Conservation (phyloP, 2,329 filamentous ascomycete genomes). For the Colletotrichum lupini region DNA sequence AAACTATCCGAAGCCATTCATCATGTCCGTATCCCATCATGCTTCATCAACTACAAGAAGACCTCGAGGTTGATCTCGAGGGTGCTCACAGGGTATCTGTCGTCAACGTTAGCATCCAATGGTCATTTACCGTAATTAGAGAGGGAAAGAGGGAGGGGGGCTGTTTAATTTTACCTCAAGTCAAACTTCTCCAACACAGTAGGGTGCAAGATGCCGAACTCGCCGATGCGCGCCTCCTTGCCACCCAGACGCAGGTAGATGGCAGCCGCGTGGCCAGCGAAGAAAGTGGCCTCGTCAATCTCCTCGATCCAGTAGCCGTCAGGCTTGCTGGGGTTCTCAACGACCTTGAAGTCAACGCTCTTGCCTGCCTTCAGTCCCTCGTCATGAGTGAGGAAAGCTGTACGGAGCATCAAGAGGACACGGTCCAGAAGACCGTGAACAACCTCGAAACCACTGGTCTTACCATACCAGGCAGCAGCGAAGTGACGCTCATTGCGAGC, state of each 20-base stretch:
- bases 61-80: slow-evolving; percentile 95
- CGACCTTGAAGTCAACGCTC: slow-evolving; percentile 63
- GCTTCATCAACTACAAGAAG: slow-evolving; percentile 73
- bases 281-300: slow-evolving; percentile 90
- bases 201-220: slow-evolving; percentile 94
- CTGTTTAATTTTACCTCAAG: slow-evolving; percentile 67
- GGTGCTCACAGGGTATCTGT: slow-evolving; percentile 88
- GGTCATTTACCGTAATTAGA: too few relatives aligned
- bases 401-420: slow-evolving; percentile 90
- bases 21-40: slow-evolving; percentile 33
- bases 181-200: slow-evolving; percentile 94
- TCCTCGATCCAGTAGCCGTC: slow-evolving; percentile 96
- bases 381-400: slow-evolving; percentile 81
- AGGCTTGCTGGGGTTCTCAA: slow-evolving; percentile 65
- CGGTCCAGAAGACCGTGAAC: slow-evolving; percentile 95
- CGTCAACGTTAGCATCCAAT: slow-evolving; percentile 2
- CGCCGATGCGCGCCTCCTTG: slow-evolving; percentile 82
- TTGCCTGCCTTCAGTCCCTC: slow-evolving; percentile 68
- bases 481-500: slow-evolving; percentile 94
- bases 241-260: slow-evolving; percentile 81
- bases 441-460: slow-evolving; percentile 92
- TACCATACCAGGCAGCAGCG: slow-evolving; percentile 95
- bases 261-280: slow-evolving; percentile 87
- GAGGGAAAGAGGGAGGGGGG: not conserved
- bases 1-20: slow-evolving; percentile 18